Conservation (phyloP, 768 basidiomycete genomes). For the Guyanaporus albipodus region DNA sequence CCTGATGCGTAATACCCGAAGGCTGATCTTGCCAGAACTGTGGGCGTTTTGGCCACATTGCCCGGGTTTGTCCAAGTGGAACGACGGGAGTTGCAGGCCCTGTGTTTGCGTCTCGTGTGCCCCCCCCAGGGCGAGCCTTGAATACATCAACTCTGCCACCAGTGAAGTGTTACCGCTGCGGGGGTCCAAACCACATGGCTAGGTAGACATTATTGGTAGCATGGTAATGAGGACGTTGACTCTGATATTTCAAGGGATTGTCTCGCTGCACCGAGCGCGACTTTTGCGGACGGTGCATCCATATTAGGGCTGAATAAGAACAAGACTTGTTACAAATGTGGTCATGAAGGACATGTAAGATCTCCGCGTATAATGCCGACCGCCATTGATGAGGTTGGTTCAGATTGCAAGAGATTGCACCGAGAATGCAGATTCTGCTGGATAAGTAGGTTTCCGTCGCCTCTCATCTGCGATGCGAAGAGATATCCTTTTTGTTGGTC, state of each 20-base stretch:
- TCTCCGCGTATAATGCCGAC: not conserved
- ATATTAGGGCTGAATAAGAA: slow-evolving; percentile 47
- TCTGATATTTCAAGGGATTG: slow-evolving; percentile 56
- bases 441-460: slow-evolving; percentile 30
- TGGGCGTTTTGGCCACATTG: slow-evolving; percentile 80
- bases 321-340: slow-evolving; percentile 88
- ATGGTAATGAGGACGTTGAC: slow-evolving; percentile 7
- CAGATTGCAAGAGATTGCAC: slow-evolving; percentile 68
- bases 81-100: slow-evolving; percentile 34
- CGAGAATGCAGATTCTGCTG: slow-evolving; percentile 49
- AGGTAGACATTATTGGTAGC: slow-evolving; percentile 40
- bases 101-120: slow-evolving; percentile 61
- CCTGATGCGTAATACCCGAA: slow-evolving; percentile 2
- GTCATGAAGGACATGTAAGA: slow-evolving; percentile 83
- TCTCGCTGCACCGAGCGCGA: slow-evolving; percentile 65
- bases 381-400: slow-evolving; percentile 5
- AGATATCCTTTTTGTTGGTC: slow-evolving; percentile 9
- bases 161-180: slow-evolving; percentile 87
- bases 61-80: slow-evolving; percentile 65
- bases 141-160: slow-evolving; percentile 76
- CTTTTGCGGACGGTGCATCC: slow-evolving; percentile 43
- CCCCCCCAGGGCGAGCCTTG: slow-evolving; percentile 70
- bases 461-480: slow-evolving; percentile 4
- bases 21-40: slow-evolving; percentile 50
- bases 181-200: slow-evolving; percentile 85